Evolutionary conservation across 2,329 filamentous ascomycete genomes (phyloP).

Genomic region (Dothideomycetes sp.): DNA sequence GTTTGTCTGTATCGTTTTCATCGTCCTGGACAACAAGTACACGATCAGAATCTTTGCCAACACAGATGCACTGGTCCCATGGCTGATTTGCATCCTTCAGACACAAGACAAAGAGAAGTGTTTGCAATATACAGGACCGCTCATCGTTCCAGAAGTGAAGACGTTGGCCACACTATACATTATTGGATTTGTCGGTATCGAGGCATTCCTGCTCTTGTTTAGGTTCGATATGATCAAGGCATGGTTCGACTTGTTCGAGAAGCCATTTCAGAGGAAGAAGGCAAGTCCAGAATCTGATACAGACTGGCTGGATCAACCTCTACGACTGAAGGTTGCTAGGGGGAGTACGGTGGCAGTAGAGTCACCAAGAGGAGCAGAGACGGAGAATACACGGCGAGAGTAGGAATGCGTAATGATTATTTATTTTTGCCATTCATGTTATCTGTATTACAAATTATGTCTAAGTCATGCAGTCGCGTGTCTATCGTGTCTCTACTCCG

Average conservation of each 20-base stretch:
- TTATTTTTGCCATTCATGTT: too few relatives aligned
- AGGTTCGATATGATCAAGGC: slow-evolving; percentile 17
- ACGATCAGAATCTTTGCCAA: slow-evolving; percentile 18
- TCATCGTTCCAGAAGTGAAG: slow-evolving; percentile 18
- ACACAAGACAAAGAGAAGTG: slow-evolving; percentile 18
- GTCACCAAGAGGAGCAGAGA: neutral
- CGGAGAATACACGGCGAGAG: neutral
- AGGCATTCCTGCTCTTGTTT: slow-evolving; percentile 20
- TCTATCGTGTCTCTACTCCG: neutral
- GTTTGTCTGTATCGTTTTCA: slow-evolving; percentile 21
- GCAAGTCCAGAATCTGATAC: neutral
- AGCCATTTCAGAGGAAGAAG: slow-evolving; percentile 12
- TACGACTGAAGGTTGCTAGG: neutral
- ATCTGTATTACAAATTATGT: too few relatives aligned
- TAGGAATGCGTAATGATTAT: neutral
- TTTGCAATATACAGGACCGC: slow-evolving; percentile 14
- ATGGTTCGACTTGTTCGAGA: slow-evolving; percentile 17
- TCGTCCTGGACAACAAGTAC: slow-evolving; percentile 18
- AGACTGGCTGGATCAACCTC: slow-evolving; percentile 1
- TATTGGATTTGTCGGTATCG: slow-evolving; percentile 19
- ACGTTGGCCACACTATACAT: slow-evolving; percentile 20
- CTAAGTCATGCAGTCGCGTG: too few relatives aligned
- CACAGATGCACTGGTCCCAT: slow-evolving; percentile 19
- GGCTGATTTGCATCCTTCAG: slow-evolving; percentile 21
- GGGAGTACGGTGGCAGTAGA: slow-evolving; percentile 5